Conservation (phyloP, 1,284 basidiomycete genomes). For the Ceratobasidium sp. region DNA sequence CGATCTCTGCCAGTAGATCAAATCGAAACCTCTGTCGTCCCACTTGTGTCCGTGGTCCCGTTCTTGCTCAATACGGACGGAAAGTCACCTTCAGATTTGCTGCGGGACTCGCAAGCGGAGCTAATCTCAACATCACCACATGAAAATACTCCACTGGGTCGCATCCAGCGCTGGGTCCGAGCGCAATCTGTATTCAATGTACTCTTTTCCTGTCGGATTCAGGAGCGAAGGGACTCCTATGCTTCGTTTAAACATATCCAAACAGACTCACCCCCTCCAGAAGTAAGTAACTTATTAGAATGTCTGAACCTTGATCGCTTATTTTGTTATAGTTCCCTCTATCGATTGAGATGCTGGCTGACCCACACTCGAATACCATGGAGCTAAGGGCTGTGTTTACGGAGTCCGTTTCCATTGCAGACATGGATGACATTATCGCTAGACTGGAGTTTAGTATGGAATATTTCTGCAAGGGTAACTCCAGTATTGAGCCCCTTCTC, state of each 20-base stretch:
- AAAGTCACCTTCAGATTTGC: conserved; percentile 44
- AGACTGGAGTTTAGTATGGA: conserved; percentile 6
- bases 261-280: conserved; percentile 56
- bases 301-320: neutral
- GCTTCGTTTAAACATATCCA: conserved; percentile 48
- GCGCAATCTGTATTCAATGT: conserved; percentile 54
- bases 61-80: conserved; percentile 51
- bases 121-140: conserved; percentile 53
- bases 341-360: conserved; percentile 56
- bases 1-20: conserved; percentile 55
- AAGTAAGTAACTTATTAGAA: conserved; percentile 50
- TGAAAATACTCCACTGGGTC: conserved; percentile 57
- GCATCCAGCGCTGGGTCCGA: conserved; percentile 58
- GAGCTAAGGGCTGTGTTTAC: conserved; percentile 20
- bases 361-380: conserved; percentile 48
- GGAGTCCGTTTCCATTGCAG: neutral
- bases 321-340: conserved; percentile 53
- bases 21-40: conserved; percentile 53
- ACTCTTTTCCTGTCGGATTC: conserved; percentile 57
- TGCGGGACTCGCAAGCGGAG: conserved; percentile 53
- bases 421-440: neutral
- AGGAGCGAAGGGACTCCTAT: conserved; percentile 45
- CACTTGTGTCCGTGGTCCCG: conserved; percentile 57
- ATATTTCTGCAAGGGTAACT: conserved; percentile 47
- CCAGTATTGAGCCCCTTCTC: neutral